These are phyloP conservation scores for Teunomyces panamensis DNA, from an alignment of 805 yeast species.

Conservation along the genomic window DNA sequence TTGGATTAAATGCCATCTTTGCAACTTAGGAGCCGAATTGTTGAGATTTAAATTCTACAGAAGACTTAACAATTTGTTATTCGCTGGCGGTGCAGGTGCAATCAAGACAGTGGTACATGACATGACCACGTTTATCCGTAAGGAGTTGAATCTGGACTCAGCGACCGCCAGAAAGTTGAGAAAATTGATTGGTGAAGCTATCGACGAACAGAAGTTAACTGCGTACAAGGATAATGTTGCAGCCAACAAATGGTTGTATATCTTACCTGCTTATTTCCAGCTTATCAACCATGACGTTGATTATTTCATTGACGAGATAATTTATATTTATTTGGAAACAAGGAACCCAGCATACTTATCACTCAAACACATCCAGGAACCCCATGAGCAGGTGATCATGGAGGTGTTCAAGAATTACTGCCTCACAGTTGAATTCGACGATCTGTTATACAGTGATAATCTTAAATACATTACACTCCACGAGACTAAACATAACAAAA, in stretches of 20 bases:
- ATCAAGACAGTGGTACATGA: slow-evolving; percentile 33
- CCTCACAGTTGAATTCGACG: slow-evolving; percentile 19
- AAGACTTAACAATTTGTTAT: slow-evolving; percentile 24
- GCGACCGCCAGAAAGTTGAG: slow-evolving; percentile 17
- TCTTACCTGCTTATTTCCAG: slow-evolving; percentile 25
- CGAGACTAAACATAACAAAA: slow-evolving; percentile 21
- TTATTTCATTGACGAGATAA: slow-evolving; percentile 27
- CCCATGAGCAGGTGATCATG: slow-evolving; percentile 13
- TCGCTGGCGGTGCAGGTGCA: slow-evolving; percentile 30
- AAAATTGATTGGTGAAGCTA: slow-evolving; percentile 15
- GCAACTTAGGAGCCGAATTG: slow-evolving; percentile 32
- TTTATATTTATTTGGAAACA: slow-evolving; percentile 27
- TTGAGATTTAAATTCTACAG: slow-evolving; percentile 31
- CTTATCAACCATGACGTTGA: slow-evolving; percentile 21
- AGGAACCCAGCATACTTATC: slow-evolving; percentile 10
- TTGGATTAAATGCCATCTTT: slow-evolving; percentile 34
- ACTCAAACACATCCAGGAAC: slow-evolving; percentile 1
- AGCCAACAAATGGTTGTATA: slow-evolving; percentile 20
- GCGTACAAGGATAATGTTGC: slow-evolving; percentile 7
- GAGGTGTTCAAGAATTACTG: slow-evolving; percentile 23
- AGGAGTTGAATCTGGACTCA: slow-evolving; percentile 21
- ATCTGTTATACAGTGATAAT: slow-evolving; percentile 19
- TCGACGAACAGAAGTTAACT: slow-evolving; percentile 2
- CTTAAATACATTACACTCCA: slow-evolving; percentile 19
- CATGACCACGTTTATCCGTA: slow-evolving; percentile 28